Evolutionary conservation across 306 rosid genomes (phyloP), one percentile per base, ranked within the genome.

Genomic region (Cucurbita pepo): DNA sequence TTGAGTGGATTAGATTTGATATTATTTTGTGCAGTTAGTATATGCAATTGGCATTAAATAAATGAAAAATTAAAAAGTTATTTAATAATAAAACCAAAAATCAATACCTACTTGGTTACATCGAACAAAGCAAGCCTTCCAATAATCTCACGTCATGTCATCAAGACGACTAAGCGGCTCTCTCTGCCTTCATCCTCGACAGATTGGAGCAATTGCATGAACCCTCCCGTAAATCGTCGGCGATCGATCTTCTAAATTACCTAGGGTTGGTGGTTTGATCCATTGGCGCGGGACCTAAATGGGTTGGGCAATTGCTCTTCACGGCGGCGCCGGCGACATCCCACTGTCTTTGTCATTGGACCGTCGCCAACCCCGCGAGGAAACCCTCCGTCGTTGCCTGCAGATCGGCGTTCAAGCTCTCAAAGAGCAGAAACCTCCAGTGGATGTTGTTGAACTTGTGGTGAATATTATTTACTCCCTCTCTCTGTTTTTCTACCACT

Each of bases 241-340:
- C 8, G 51, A 10, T 44, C 45, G 38, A 65, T 21, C 37, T 21
- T 0, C 1, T 38, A 30, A 12, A 30, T 61, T 8, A 19, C 8
- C 5, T 18, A 64, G 9, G 10, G 16, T 13, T 9, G 22, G 57
- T 15, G 57, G 5, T n/a, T 2, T 12, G 19, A n/a, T 55, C 59
- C 25, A 19, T 55, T 8, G 64, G 64, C 19, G 19, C n/a, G 4
- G 55, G 11, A 66, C 40, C 48, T 7, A 58, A 30, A 89, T 90
- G 96, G 98, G 96, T 71, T 93, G 98, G 98, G 93, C 93, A 8
- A 87, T 93, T 18, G 98, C 97, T 59, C 82, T 93, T 8, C 98
- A 93, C 51, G 98, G 97, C 76, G 96, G 98, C 75, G 98, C 93
- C 36, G 98, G 97, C 34, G 98, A 88, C 76, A 92, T 93, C n/a